These are phyloP conservation scores for Russula griseocarnosa DNA, from an alignment of 768 basidiomycete genomes.

Conservation along the genomic window DNA sequence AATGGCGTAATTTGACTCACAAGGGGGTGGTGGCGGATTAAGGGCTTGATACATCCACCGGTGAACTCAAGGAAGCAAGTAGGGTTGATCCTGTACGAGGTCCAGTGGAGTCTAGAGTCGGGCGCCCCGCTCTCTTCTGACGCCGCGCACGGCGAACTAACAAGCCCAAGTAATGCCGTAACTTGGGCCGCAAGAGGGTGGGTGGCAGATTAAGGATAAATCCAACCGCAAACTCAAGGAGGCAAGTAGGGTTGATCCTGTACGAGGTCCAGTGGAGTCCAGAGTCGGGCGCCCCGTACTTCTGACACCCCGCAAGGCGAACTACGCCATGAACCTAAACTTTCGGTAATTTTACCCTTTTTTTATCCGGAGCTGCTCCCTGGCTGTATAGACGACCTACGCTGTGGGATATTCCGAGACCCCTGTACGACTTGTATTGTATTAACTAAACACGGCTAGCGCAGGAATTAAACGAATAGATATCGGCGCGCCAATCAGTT, in stretches of 20 bases:
- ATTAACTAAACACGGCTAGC: no score
- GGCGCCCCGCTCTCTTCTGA: no score
- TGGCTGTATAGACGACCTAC: no score
- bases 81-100: background rate
- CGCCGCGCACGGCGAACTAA: no score
- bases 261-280: background rate
- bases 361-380: no score
- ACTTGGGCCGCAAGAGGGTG: background rate
- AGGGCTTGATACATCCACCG: background rate
- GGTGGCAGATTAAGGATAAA: background rate
- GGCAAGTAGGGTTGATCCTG: background rate
- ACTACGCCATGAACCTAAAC: no score
- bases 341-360: no score
- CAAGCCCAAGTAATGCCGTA: background rate
- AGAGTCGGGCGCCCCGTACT: background rate
- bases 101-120: background rate
- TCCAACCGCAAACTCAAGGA: background rate
- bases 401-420: no score
- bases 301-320: no score
- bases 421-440: no score
- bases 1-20: background rate
- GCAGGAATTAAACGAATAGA: no score
- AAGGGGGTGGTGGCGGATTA: background rate
- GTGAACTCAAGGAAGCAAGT: background rate
- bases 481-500: no score